Percentiles rank a stretch among this genome's conserved stretches.
Conservation (phyloP, 2,329 filamentous ascomycete species). For the Hymenoscyphus infarciens region DNA sequence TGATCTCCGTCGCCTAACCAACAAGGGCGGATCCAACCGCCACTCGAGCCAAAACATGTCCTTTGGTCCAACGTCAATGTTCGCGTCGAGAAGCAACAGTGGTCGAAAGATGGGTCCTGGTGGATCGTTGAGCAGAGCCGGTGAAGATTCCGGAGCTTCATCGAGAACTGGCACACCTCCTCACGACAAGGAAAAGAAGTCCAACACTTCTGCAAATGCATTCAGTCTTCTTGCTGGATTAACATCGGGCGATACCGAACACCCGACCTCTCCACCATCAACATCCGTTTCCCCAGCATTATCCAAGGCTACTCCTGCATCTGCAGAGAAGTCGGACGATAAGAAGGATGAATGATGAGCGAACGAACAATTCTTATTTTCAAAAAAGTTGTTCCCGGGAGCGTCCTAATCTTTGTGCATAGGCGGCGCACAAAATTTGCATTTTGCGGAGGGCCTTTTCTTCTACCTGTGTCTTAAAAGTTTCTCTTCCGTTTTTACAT, state of each 20-base stretch:
- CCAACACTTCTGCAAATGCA: slow-evolving; percentile 75
- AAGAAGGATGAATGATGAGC: slow-evolving; percentile 51
- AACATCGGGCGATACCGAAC: slow-evolving; percentile 49
- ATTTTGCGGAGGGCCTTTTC: slow-evolving; percentile 40
- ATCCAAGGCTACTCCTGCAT: slow-evolving; percentile 58
- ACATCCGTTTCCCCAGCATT: slow-evolving; percentile 63
- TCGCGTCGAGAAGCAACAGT: slow-evolving; percentile 87
- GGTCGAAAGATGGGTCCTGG: slow-evolving; percentile 76
- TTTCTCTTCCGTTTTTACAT: slow-evolving; percentile 39
- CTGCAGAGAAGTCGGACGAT: slow-evolving; percentile 37
- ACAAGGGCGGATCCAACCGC: slow-evolving; percentile 56
- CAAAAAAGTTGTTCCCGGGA: slow-evolving; percentile 38
- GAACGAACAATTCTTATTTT: slow-evolving; percentile 32
- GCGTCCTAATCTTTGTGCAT: slow-evolving; percentile 44
- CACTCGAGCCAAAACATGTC: slow-evolving; percentile 56
- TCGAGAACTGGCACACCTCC: slow-evolving; percentile 89
- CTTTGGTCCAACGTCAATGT: slow-evolving; percentile 82
- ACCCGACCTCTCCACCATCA: slow-evolving; percentile 67
- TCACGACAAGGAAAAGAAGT: slow-evolving; percentile 59
- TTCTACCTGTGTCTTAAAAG: slow-evolving; percentile 43
- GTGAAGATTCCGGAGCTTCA: slow-evolving; percentile 81
- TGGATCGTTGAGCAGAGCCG: slow-evolving; percentile 66
- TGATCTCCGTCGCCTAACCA: slow-evolving; percentile 77
- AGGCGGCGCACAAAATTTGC: slow-evolving; percentile 43
- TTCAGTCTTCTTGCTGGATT: slow-evolving; percentile 63